phyloP scores from a whole-genome alignment of 2,329 filamentous ascomycete genomes.

The Fusarium avenaceum region DNA sequence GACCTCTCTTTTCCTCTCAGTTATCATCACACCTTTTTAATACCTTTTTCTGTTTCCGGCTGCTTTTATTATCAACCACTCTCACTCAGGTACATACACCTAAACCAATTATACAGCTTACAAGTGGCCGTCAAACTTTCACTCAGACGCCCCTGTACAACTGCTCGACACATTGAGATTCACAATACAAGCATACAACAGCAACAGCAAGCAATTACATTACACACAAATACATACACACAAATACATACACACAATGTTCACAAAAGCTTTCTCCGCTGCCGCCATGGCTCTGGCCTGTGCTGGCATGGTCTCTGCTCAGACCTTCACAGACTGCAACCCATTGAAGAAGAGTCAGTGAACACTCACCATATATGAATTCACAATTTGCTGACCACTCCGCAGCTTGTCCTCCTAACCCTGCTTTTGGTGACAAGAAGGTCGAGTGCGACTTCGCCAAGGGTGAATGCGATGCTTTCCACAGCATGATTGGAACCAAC shows the following conservation, averaged over 20 bases:
- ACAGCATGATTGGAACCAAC: conserved; percentile 60
- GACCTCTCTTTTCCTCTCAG: conserved; percentile 14
- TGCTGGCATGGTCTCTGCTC: conserved; percentile 64
- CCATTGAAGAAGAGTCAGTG: conserved; percentile 64
- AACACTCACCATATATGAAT: no score
- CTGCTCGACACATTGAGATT: conserved; percentile 17
- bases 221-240: conserved; percentile 12
- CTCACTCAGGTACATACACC: conserved; percentile 31
- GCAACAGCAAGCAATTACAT: conserved; percentile 2
- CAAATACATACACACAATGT: conserved; percentile 47
- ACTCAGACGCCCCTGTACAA: conserved; percentile 35
- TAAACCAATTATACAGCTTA: conserved; percentile 17
- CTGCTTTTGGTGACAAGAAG: conserved; percentile 76
- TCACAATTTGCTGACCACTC: conserved; percentile 7
- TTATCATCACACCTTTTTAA: conserved; percentile 32
- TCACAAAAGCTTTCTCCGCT: conserved; percentile 62
- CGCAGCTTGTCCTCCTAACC: conserved; percentile 76
- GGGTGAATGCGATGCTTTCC: conserved; percentile 72
- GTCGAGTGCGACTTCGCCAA: conserved; percentile 80
- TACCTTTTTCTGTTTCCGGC: conserved; percentile 31
- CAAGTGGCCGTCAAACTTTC: conserved; percentile 37
- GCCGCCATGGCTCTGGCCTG: conserved; percentile 65
- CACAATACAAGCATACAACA: conserved; percentile 20
- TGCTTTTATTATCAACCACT: conserved; percentile 16
- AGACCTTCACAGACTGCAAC: conserved; percentile 70